Percentiles rank a stretch among this genome's conserved stretches.
phyloP scores from a whole-genome alignment of 75 land plant genomes.

The Pseudotsuga menziesii region DNA sequence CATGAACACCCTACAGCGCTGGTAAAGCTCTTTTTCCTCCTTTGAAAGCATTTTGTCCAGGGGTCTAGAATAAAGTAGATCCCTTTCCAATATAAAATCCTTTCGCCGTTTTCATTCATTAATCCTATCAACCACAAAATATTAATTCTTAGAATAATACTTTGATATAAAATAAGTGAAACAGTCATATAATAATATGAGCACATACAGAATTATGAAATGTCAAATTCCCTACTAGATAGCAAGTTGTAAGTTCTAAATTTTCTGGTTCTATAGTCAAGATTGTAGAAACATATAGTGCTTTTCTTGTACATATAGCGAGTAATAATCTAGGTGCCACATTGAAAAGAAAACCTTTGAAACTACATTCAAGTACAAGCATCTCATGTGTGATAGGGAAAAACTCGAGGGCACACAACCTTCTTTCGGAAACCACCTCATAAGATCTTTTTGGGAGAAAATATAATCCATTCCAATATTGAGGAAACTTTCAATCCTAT shows the following conservation, averaged over 20 bases:
- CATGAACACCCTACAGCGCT: constrained; percentile 69
- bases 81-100: constrained; percentile 87
- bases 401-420: background rate
- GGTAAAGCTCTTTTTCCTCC: constrained; percentile 70
- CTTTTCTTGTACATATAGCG: background rate
- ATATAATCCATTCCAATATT: too few species aligned
- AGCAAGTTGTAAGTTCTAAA: background rate
- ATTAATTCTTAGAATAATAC: background rate
- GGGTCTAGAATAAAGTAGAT: constrained; percentile 64
- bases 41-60: constrained; percentile 58
- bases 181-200: background rate
- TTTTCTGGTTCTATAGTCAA: background rate
- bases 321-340: background rate
- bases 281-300: background rate
- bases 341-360: background rate
- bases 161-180: background rate
- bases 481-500: too few species aligned
- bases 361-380: background rate
- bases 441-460: background rate
- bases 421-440: background rate
- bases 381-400: background rate
- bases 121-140: constrained; percentile 44
- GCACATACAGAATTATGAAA: background rate
- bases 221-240: background rate
- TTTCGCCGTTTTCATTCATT: constrained; percentile 95